Percentiles rank a stretch among this genome's conserved stretches.
These are phyloP conservation scores for Penicillium sp. DNA, from an alignment of 2,329 filamentous ascomycete species.

Conservation along the genomic window DNA sequence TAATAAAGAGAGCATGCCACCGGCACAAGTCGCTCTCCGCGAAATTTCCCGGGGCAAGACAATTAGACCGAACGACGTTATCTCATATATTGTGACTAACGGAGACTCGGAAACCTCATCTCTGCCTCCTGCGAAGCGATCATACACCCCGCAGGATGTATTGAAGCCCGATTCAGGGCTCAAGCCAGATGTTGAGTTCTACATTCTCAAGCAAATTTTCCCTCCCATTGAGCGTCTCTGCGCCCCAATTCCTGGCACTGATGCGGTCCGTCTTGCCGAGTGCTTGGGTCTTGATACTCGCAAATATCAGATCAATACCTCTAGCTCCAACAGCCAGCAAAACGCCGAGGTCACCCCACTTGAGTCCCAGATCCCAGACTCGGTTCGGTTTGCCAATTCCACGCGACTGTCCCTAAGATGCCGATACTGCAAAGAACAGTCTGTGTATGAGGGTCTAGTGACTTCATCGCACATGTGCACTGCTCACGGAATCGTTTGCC, in stretches of 20 bases:
- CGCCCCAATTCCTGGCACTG: conserved; percentile 90
- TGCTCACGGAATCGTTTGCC: conserved; percentile 72
- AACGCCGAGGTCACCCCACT: conserved; percentile 79
- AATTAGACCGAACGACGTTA: conserved; percentile 90
- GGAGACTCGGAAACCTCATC: conserved; percentile 61
- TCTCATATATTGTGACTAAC: conserved; percentile 86
- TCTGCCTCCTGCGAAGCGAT: conserved; percentile 74
- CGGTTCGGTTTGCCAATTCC: conserved; percentile 82
- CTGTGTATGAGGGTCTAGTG: conserved; percentile 73
- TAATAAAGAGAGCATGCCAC: conserved; percentile 91
- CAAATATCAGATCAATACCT: conserved; percentile 74
- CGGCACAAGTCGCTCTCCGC: conserved; percentile 90
- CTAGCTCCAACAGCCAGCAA: conserved; percentile 51
- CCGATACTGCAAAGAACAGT: conserved; percentile 70
- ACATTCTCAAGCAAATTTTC: conserved; percentile 96
- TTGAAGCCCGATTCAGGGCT: conserved; percentile 72
- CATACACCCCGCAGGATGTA: conserved; percentile 81
- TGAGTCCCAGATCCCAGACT: conserved; percentile 90
- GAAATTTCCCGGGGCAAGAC: conserved; percentile 83
- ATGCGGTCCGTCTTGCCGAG: conserved; percentile 83
- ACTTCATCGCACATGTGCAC: conserved; percentile 60
- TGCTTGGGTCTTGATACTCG: conserved; percentile 87
- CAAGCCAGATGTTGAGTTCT: conserved; percentile 92
- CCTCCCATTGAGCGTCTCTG: conserved; percentile 96
- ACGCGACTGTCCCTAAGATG: conserved; percentile 74